These are phyloP conservation scores for Yarrowia sp. DNA, from an alignment of 805 yeast genomes.

Conservation along the genomic window DNA sequence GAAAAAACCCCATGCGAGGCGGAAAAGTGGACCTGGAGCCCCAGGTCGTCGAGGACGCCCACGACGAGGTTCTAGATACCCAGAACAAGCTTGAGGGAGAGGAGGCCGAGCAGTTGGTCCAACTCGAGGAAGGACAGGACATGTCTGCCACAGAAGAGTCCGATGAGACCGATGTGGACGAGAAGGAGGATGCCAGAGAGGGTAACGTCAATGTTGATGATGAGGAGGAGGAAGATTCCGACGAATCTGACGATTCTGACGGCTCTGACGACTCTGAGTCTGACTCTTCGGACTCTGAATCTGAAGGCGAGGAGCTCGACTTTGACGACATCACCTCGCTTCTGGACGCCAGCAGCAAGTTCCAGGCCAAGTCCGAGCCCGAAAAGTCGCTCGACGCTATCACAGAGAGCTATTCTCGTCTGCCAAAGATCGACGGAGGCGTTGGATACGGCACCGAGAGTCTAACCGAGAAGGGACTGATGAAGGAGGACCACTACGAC, in stretches of 20 bases:
- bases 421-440: constrained; percentile 10
- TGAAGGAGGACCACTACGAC: constrained; percentile 25
- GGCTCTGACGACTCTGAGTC: neutral
- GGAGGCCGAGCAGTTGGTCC: neutral
- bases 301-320: neutral
- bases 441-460: neutral
- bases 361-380: neutral
- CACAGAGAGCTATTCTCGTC: constrained; percentile 8
- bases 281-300: neutral
- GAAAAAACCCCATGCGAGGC: constrained; percentile 29
- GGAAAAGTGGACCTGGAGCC: neutral
- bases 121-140: neutral
- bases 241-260: neutral
- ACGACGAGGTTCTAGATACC: neutral
- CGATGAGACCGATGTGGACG: neutral
- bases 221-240: neutral
- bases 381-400: constrained; percentile 7
- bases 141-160: constrained; percentile 16
- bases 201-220: neutral
- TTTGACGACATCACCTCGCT: constrained; percentile 7
- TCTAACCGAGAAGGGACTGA: constrained; percentile 25
- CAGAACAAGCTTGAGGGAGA: constrained; percentile 2
- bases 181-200: neutral
- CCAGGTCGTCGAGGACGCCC: neutral
- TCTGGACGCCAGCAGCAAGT: constrained; percentile 18